Base-by-base conservation (phyloP, 1,284 basidiomycete species). In the Pterula multifida region DNA sequence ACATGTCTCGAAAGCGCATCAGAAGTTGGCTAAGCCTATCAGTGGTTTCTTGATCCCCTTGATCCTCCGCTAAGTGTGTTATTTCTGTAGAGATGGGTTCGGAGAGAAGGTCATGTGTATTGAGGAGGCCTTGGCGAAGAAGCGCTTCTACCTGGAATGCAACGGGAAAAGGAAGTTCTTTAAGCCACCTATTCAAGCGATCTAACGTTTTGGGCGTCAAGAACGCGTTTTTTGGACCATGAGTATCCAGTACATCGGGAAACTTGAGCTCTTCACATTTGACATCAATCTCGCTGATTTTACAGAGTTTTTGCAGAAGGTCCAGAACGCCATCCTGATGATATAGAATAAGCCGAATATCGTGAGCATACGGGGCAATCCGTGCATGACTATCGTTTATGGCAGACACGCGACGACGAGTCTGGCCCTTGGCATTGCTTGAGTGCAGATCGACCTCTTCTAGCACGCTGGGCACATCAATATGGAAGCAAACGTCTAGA, bases 91-190 rank as follows among this genome's bases (percentile, higher is more conserved):
- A 85, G 61, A 0, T 61, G 51, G 22, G 66, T 63, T 32, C 85
- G 66, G 2, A 58, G 60, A 1, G 65, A 2, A 83, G 51, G 46
- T 85, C 79, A 3, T 64, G 61, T 0, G 81, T 76, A 53, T 78
- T 75, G 35, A 85, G 63, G 6, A 75, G 61, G 0, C 73, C 71
- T 54, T 81, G 82, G 35, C 68, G 75, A 4, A 87, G 58, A 13
- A 86, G 65, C 0, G 76, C 72, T 58, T 84, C 83, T 28, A 86
- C 63, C 60, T 88, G 85, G 57, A 86, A 87, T 1, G 78, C 79
- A 42, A 85, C 69, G 2, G 68, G 60, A 79, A 82, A 85, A 15
- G 69, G 61, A 39, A 77, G 68, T 13, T 61, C 60, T 17, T 63
- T 58, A 32, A 82, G 56, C 61, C 69, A 68, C 12, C 55, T 60